phyloP scores from a whole-genome alignment of 2,329 filamentous ascomycete genomes.

The Cladosporium sp. region DNA sequence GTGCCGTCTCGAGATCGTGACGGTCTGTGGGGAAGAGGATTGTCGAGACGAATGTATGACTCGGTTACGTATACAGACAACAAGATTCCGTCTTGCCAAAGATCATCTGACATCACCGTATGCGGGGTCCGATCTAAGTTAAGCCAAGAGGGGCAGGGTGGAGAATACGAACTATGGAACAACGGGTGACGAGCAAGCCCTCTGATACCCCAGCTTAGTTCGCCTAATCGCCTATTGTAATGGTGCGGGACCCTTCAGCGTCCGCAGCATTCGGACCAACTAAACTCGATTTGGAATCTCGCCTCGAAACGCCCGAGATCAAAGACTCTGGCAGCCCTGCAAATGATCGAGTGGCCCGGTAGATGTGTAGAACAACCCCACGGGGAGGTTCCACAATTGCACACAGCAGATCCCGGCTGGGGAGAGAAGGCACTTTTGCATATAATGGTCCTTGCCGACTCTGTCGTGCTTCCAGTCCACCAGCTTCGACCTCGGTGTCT shows the following conservation, averaged over 20 bases:
- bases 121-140: no score
- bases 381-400: not conserved
- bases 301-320: not conserved
- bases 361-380: not conserved
- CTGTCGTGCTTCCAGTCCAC: not conserved
- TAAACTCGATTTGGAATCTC: not conserved
- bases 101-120: not conserved
- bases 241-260: not conserved
- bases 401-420: not conserved
- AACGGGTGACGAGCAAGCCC: not conserved
- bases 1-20: not conserved
- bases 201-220: not conserved
- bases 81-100: no score
- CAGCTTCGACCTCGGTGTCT: no score
- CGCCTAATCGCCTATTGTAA: not conserved
- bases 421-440: not conserved
- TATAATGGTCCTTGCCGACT: not conserved
- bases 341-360: not conserved
- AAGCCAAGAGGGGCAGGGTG: no score
- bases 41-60: slow-evolving; percentile 2
- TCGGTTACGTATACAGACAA: not conserved
- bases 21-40: not conserved
- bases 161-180: no score
- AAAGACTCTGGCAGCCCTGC: not conserved
- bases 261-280: no score